These are phyloP conservation scores for Saitoella complicata DNA, from an alignment of 805 yeast species.

Conservation along the genomic window DNA sequence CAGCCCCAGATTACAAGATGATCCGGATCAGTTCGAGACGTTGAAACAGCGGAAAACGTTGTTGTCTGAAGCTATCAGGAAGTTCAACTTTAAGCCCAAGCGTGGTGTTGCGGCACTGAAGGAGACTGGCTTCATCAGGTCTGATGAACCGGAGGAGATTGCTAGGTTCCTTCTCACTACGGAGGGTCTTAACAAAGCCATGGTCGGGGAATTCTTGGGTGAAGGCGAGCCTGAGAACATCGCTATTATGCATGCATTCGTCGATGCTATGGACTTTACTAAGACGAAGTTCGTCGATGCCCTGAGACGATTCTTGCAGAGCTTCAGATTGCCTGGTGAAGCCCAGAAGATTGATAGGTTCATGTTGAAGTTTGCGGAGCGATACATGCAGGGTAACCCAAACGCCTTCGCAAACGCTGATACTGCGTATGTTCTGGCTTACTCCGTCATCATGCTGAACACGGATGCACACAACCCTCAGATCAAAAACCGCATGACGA, in stretches of 20 bases:
- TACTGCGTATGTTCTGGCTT: conserved; percentile 75
- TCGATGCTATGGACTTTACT: conserved; percentile 68
- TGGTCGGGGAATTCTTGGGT: conserved; percentile 83
- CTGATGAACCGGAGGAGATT: conserved; percentile 46
- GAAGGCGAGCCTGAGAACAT: conserved; percentile 68
- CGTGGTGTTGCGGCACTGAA: conserved; percentile 54
- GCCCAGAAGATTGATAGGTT: conserved; percentile 94
- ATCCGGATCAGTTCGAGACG: conserved; percentile 71
- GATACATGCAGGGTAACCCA: conserved; percentile 80
- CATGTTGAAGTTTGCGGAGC: conserved; percentile 92
- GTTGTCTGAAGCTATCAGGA: conserved; percentile 56
- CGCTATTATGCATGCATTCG: conserved; percentile 83
- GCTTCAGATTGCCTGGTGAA: conserved; percentile 92
- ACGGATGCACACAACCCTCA: conserved; percentile 90
- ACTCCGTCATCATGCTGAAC: conserved; percentile 83
- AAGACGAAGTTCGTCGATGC: conserved; percentile 65
- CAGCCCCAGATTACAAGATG: conserved; percentile 27
- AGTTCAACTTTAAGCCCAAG: conserved; percentile 74
- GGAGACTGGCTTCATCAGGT: conserved; percentile 43
- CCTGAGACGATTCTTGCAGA: conserved; percentile 65
- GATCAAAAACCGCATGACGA: conserved; percentile 75
- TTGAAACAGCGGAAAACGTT: conserved; percentile 72
- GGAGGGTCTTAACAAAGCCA: conserved; percentile 65
- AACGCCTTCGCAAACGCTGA: conserved; percentile 56
- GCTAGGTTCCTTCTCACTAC: conserved; percentile 55